phyloP scores from a whole-genome alignment of 371 early-diverging fungal genomes.

The Rhizopus sp. region DNA sequence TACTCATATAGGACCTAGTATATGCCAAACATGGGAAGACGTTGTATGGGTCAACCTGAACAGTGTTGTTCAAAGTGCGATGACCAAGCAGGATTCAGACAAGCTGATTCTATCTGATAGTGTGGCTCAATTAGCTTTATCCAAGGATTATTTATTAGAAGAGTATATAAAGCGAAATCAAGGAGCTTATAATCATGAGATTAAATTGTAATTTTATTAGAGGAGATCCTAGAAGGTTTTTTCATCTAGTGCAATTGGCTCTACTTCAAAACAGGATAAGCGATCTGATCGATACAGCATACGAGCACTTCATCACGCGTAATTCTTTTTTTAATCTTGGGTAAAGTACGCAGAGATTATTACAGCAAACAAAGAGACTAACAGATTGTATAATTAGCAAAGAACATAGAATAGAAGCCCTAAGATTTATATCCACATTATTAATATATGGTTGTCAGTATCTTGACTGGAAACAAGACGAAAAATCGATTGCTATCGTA shows the following conservation, averaged over 20 bases:
- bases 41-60: constrained; percentile 42
- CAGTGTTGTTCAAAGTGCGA: constrained; percentile 9
- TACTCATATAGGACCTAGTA: constrained; percentile 11
- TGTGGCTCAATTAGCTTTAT: constrained; percentile 2
- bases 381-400: constrained; percentile 1
- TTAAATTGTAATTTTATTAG: constrained; percentile 5
- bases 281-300: constrained; percentile 4
- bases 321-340: neutral
- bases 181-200: neutral
- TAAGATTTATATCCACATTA: constrained; percentile 22
- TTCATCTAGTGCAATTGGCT: constrained; percentile 19
- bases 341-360: neutral
- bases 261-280: constrained; percentile 8
- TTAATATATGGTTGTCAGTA: constrained; percentile 24
- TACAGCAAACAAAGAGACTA: neutral
- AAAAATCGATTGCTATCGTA: constrained; percentile 14
- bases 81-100: constrained; percentile 5
- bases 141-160: constrained; percentile 17
- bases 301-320: constrained; percentile 2
- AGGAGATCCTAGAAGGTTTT: constrained; percentile 18
- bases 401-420: neutral
- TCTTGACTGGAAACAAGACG: constrained; percentile 12
- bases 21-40: constrained; percentile 41
- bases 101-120: neutral
- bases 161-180: neutral